These are phyloP conservation scores for Aspergillus calidoustus DNA, from an alignment of 2,329 filamentous ascomycete species.

Conservation along the genomic window DNA sequence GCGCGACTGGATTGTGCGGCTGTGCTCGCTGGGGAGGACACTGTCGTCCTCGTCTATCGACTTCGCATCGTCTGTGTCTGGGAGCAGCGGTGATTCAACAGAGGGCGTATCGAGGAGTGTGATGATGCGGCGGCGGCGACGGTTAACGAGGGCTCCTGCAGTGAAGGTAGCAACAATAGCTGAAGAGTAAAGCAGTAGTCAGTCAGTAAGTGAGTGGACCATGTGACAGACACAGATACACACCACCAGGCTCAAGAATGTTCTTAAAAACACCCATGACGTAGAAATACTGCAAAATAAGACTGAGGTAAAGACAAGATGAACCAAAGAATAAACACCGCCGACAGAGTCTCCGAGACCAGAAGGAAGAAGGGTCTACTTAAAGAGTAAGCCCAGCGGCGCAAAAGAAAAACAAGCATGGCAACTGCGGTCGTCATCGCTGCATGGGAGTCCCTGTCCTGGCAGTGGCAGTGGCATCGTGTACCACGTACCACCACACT, in stretches of 20 bases:
- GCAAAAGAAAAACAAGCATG: background rate
- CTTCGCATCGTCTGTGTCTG: conserved; percentile 12
- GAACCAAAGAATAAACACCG: background rate
- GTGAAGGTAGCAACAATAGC: conserved; percentile 23
- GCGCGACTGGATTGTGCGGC: conserved; percentile 26
- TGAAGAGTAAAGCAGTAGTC: background rate
- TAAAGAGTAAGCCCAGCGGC: background rate
- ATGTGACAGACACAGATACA: background rate
- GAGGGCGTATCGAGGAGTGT: conserved; percentile 13
- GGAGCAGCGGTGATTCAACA: conserved; percentile 22
- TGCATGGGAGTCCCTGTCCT: background rate
- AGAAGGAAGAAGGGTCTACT: background rate
- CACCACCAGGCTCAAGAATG: conserved; percentile 26
- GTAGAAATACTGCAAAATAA: conserved; percentile 2
- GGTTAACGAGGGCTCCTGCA: conserved; percentile 21
- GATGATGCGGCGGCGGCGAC: conserved; percentile 15
- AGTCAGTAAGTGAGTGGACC: background rate
- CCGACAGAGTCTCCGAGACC: background rate
- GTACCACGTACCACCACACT: background rate
- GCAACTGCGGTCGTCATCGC: background rate
- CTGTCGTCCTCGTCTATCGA: conserved; percentile 1
- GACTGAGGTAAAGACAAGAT: background rate
- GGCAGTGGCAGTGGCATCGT: background rate
- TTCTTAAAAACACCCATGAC: conserved; percentile 20
- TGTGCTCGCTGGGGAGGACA: conserved; percentile 5